A percentile compares a stretch with the other conserved stretches of the same genome.
These are phyloP conservation scores for Cercophora scortea DNA, from an alignment of 495 filamentous ascomycete species.

Conservation along the genomic window DNA sequence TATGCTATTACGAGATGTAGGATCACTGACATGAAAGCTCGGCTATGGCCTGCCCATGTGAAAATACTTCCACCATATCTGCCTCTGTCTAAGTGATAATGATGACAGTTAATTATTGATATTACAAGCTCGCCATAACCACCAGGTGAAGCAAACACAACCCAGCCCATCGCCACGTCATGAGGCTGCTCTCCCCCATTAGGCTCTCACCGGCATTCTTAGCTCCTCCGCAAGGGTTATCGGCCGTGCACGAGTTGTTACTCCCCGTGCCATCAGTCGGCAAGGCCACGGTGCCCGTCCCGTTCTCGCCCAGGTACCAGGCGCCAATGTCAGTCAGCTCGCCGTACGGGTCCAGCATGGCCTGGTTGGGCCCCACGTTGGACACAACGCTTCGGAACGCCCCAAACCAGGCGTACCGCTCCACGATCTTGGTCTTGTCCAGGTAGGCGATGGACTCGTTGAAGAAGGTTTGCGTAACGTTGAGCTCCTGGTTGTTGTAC, in stretches of 20 bases:
- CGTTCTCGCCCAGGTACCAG: constrained; percentile 58
- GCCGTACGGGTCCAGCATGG: constrained; percentile 55
- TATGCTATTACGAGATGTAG: no score
- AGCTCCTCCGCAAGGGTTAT: no score
- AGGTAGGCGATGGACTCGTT: constrained; percentile 56
- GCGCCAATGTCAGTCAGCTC: constrained; percentile 63
- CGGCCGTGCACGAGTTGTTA: not conserved
- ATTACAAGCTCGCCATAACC: no score
- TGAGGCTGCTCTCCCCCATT: no score
- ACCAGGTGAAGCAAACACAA: no score
- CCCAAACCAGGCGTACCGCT: constrained; percentile 66
- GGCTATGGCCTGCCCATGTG: no score
- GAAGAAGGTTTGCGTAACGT: constrained; percentile 54
- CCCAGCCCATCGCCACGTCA: no score
- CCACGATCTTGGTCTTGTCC: constrained; percentile 52
- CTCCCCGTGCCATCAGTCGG: not conserved
- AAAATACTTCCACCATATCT: no score
- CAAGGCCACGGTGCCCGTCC: constrained; percentile 31
- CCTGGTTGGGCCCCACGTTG: constrained; percentile 61
- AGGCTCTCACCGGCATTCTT: no score
- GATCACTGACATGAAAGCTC: no score
- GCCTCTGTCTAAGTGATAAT: no score
- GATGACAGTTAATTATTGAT: no score
- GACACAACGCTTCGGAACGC: constrained; percentile 56
- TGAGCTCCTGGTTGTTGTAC: constrained; percentile 39